Evolutionary conservation across 768 basidiomycete genomes (phyloP).

Genomic region (Pleurotus ostreatus): DNA sequence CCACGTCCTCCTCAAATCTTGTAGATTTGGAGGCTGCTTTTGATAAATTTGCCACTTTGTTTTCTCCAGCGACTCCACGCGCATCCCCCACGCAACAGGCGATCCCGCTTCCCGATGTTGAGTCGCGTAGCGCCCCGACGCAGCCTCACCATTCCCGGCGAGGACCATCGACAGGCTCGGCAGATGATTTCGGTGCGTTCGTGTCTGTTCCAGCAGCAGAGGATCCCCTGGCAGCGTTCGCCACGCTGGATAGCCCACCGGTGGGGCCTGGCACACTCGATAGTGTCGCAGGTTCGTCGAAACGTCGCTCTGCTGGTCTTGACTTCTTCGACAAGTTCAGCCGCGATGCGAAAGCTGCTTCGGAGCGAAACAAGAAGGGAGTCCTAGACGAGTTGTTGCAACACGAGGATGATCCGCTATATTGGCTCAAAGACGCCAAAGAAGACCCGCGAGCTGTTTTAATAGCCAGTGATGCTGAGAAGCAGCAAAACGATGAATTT

Average conservation of each 20-base stretch:
- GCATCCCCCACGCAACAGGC: conserved; percentile 18
- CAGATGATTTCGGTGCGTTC: conserved; percentile 53
- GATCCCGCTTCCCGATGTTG: not conserved
- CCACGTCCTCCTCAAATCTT: not conserved
- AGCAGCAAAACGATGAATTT: conserved; percentile 5
- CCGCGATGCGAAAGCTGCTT: conserved; percentile 49
- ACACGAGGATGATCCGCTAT: conserved; percentile 70
- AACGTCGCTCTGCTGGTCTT: conserved; percentile 24
- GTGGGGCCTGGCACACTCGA: not conserved
- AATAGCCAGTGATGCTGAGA: not conserved
- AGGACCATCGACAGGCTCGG: conserved; percentile 1
- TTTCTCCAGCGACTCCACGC: conserved; percentile 30
- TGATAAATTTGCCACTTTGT: conserved; percentile 35
- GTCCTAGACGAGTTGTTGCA: conserved; percentile 62
- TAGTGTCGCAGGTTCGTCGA: not conserved
- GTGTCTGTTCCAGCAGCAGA: conserved; percentile 48
- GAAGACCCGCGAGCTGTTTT: not conserved
- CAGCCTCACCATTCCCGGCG: conserved; percentile 5
- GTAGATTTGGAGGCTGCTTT: conserved; percentile 13
- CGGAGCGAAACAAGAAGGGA: conserved; percentile 45
- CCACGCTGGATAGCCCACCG: not conserved
- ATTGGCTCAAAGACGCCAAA: conserved; percentile 39
- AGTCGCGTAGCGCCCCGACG: not conserved
- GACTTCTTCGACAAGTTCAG: conserved; percentile 62
- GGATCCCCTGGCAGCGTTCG: conserved; percentile 35